Conservation (phyloP, 1,284 basidiomycete genomes). For the Irpex rosettiformis region DNA sequence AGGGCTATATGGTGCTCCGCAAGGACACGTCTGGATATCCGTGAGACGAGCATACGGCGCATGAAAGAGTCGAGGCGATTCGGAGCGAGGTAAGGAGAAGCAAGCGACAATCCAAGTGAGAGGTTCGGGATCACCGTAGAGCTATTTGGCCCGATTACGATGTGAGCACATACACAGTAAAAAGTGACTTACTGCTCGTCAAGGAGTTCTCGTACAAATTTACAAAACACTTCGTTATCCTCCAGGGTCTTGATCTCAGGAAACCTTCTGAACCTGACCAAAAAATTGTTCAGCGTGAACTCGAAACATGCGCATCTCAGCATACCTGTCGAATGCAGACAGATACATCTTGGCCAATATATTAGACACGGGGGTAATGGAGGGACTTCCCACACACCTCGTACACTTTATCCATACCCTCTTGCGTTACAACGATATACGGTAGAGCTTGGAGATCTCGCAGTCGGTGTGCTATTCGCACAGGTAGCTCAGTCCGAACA, state of each 20-base stretch:
- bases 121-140: conserved; percentile 75
- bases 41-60: conserved; percentile 86
- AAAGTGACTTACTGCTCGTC: conserved; percentile 82
- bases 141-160: too few relatives aligned
- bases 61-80: conserved; percentile 86
- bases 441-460: conserved; percentile 85
- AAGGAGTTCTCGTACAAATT: conserved; percentile 62
- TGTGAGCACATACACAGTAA: too few relatives aligned
- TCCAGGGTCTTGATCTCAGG: conserved; percentile 70
- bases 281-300: conserved; percentile 9
- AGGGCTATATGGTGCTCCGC: conserved; percentile 89
- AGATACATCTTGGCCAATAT: conserved; percentile 60
- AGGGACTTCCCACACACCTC: conserved; percentile 51
- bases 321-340: conserved; percentile 78
- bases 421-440: conserved; percentile 86
- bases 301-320: conserved; percentile 2
- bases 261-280: conserved; percentile 66
- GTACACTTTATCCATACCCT: conserved; percentile 82
- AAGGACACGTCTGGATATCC: conserved; percentile 86
- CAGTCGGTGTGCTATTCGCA: conserved; percentile 85
- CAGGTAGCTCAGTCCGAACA: conserved; percentile 84
- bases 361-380: conserved; percentile 1
- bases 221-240: conserved; percentile 81
- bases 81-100: conserved; percentile 74
- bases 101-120: conserved; percentile 72